phyloP scores from a whole-genome alignment of 441 rosid genomes.

The Euphorbia schlechtendalii region DNA sequence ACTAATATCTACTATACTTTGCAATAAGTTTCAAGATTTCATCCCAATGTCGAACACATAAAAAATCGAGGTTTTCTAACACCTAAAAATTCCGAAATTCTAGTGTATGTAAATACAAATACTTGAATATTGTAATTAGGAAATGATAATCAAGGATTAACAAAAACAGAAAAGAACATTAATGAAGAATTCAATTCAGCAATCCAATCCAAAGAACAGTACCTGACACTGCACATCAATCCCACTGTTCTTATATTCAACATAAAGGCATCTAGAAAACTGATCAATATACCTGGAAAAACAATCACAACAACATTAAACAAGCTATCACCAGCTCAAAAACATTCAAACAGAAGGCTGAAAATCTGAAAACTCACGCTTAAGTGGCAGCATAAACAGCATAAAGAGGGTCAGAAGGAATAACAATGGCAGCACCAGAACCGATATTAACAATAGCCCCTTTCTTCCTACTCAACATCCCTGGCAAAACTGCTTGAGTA shows the following conservation, averaged over 20 bases:
- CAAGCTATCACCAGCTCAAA: neutral
- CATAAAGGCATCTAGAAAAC: constrained; percentile 79
- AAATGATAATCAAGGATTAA: neutral
- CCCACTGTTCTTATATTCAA: constrained; percentile 81
- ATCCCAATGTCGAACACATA: neutral
- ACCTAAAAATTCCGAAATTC: neutral
- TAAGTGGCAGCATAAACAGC: constrained; percentile 83
- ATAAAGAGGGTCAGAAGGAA: constrained; percentile 93
- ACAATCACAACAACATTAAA: constrained; percentile 3
- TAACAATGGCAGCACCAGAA: constrained; percentile 76
- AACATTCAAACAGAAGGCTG: too few relatives aligned
- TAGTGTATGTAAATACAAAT: neutral
- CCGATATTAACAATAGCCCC: constrained; percentile 88
- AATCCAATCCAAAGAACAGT: constrained; percentile 8
- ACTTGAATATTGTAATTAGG: too few relatives aligned
- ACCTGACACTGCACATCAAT: constrained; percentile 98
- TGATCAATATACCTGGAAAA: constrained; percentile 70
- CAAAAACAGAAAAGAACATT: neutral
- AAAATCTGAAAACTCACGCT: constrained; percentile 65
- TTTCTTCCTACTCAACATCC: constrained; percentile 69
- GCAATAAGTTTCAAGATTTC: neutral
- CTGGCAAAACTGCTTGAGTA: constrained; percentile 71
- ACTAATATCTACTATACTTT: neutral
- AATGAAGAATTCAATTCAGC: neutral
- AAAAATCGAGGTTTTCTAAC: neutral